Conservation (phyloP, 177 flowering plant genomes). For the Telopea speciosissima region DNA sequence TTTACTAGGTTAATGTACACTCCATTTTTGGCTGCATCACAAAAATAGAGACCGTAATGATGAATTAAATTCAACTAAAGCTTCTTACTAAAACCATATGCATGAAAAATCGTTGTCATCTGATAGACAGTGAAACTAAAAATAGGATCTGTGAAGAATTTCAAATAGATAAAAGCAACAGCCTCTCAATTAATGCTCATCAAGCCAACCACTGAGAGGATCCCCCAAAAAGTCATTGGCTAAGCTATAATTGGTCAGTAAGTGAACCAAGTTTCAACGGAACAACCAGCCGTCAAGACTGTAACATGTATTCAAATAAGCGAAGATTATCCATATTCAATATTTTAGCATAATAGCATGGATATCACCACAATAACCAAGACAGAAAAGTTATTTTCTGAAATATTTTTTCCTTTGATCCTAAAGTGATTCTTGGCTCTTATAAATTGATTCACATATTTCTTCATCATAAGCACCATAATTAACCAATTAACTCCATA, state of each 20-base stretch:
- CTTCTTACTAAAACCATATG: not conserved
- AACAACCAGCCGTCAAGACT: not conserved
- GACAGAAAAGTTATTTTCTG: not conserved
- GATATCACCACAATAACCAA: not conserved
- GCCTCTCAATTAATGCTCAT: not conserved
- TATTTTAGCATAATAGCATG: not conserved
- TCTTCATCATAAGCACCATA: not conserved
- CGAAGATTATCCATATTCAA: not conserved
- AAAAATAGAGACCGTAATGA: constrained; percentile 2
- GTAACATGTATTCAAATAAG: not conserved
- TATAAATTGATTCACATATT: not conserved
- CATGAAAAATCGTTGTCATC: not conserved
- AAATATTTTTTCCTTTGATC: not conserved
- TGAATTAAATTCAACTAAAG: not conserved
- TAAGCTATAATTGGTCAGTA: not conserved
- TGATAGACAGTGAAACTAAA: not conserved
- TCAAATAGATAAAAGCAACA: not conserved
- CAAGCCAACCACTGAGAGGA: not conserved
- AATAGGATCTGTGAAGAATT: not conserved
- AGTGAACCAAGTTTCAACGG: not conserved
- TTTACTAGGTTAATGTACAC: constrained; percentile 60
- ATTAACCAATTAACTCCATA: not conserved
- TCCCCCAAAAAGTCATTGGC: not conserved
- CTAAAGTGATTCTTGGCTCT: not conserved
- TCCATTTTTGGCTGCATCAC: constrained; percentile 79